Conservation (phyloP, 148 eudicot species). For the Diospyros lotus region DNA sequence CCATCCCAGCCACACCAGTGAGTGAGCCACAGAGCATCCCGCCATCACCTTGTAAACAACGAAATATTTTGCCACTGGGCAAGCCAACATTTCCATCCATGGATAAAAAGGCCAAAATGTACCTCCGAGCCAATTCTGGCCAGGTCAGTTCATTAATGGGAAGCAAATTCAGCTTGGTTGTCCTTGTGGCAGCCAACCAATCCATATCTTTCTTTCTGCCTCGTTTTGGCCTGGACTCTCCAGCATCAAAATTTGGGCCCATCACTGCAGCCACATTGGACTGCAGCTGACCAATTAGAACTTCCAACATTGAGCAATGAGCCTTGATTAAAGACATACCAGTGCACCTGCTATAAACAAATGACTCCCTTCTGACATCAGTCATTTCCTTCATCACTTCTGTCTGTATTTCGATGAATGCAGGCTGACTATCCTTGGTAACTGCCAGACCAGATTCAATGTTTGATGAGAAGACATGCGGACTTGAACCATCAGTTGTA, state of each 20-base stretch:
- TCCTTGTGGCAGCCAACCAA: slow-evolving; percentile 32
- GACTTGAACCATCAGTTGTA: slow-evolving; percentile 25
- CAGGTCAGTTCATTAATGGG: slow-evolving; percentile 69
- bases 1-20: slow-evolving; percentile 65
- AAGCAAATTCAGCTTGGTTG: slow-evolving; percentile 42
- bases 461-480: slow-evolving; percentile 29
- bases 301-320: slow-evolving; percentile 44
- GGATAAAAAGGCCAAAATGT: slow-evolving; percentile 40
- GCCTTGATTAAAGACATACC: slow-evolving; percentile 33
- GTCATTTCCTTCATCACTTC: slow-evolving; percentile 24
- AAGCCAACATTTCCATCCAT: slow-evolving; percentile 50
- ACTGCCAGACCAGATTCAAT: slow-evolving; percentile 29
- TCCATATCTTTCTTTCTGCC: slow-evolving; percentile 58
- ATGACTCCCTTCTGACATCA: slow-evolving; percentile 24
- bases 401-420: slow-evolving; percentile 28
- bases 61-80: slow-evolving; percentile 43
- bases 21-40: slow-evolving; percentile 75
- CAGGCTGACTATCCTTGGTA: slow-evolving; percentile 21
- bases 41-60: slow-evolving; percentile 73
- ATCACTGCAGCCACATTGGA: slow-evolving; percentile 49
- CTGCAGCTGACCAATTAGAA: slow-evolving; percentile 58
- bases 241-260: slow-evolving; percentile 44
- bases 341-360: slow-evolving; percentile 27
- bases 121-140: slow-evolving; percentile 77
- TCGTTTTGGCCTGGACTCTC: slow-evolving; percentile 52